Base-by-base conservation (phyloP, 306 rosid genomes). In the Begonia loranthoides region DNA sequence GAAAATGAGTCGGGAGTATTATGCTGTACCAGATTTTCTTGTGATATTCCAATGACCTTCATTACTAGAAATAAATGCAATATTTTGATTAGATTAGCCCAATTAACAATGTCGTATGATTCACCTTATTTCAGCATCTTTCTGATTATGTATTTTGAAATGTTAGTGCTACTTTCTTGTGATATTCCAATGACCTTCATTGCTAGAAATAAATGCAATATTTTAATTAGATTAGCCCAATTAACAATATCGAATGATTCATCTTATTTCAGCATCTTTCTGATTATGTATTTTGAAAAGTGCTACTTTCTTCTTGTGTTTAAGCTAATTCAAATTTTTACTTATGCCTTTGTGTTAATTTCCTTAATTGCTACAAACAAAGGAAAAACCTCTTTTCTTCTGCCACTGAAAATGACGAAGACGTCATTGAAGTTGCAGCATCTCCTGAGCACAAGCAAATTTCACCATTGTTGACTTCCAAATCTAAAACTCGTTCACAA, bases 291-390 rank as follows among this genome's bases (percentile, higher is more conserved):
- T 36, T 34, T 50, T 45, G 13, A 16, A 39, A 54, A n/a, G 46
- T 41, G 9, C 4, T 64, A 22, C 15, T 24, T 49, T 22, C 34
- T 43, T 17, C 34, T 24, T n/a, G 36, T 21, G 19, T 14, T 48
- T 36, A 11, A 21, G 41, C 14, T 39, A 15, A 28, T 33, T 10
- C 9, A 59, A 36, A 38, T 49, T 34, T 28, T 28, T 16, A 6
- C 17, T 19, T 34, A 15, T 16, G 15, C 10, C 21, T n/a, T n/a
- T 59, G 17, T 58, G 54, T 47, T 52, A 55, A 41, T 16, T 56
- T 46, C 70, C 74, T 76, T 72, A 64, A 53, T 41, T 41, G 44
- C 13, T 46, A 50, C 53, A 55, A 45, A 71, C 74, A 71, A 72
- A 61, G 33, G 13, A 60, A 64, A 61, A 56, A 61, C 51, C 36